Evolutionary conservation across 805 yeast species (phyloP).

Genomic region (Metschnikowia sp.): DNA sequence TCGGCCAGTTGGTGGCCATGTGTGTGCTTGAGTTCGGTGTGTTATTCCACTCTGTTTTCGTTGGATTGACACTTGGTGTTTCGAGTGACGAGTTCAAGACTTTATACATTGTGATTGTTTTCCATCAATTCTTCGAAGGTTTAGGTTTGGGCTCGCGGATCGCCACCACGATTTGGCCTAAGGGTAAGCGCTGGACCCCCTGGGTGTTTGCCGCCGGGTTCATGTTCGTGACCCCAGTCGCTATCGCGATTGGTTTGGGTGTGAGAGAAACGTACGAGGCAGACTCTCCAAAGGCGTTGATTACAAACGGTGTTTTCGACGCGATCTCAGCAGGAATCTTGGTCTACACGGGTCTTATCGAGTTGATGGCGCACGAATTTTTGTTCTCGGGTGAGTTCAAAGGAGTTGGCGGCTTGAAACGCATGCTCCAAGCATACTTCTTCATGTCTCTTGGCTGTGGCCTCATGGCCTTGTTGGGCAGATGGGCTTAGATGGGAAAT

Average conservation of each 20-base stretch:
- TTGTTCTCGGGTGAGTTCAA: constrained; percentile 29
- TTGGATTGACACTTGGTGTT: constrained; percentile 75
- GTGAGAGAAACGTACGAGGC: constrained; percentile 32
- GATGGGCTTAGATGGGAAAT: constrained; percentile 25
- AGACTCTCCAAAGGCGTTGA: constrained; percentile 29
- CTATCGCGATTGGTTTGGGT: constrained; percentile 35
- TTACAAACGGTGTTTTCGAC: constrained; percentile 34
- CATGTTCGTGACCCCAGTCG: constrained; percentile 31
- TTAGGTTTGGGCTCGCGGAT: constrained; percentile 79
- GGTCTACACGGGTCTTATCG: constrained; percentile 35
- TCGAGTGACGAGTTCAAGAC: constrained; percentile 73
- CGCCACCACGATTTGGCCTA: constrained; percentile 57
- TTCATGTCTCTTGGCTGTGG: constrained; percentile 27
- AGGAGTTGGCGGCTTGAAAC: constrained; percentile 17
- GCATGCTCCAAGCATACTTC: constrained; percentile 23
- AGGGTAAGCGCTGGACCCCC: constrained; percentile 45
- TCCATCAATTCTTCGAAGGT: constrained; percentile 85
- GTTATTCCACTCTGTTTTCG: constrained; percentile 77
- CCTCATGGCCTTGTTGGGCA: constrained; percentile 33
- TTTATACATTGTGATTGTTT: constrained; percentile 62
- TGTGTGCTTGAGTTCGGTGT: constrained; percentile 75
- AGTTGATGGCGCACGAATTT: constrained; percentile 39
- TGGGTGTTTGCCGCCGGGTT: constrained; percentile 32
- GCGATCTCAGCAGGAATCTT: constrained; percentile 35
- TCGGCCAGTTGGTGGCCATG: constrained; percentile 54